Evolutionary conservation across 768 basidiomycete species (phyloP), one percentile per base, ranked within the genome.

Genomic region (Pisolithus sp.): DNA sequence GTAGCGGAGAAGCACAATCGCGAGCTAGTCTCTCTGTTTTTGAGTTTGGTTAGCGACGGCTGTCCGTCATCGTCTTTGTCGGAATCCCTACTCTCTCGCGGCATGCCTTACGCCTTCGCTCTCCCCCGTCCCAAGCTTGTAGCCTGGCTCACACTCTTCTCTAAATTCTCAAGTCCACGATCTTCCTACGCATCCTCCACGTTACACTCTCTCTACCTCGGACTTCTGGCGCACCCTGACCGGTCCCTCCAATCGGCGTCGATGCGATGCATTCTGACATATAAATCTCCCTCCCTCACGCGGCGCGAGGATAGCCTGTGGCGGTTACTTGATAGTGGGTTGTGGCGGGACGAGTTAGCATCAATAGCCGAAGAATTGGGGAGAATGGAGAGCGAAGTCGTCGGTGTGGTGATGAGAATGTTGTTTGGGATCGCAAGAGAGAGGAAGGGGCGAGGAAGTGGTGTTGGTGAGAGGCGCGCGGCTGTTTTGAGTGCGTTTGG

Each of bases 121-220:
- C 66, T 87, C 7, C 69, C 82, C 2, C 83, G 82, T 40, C 67
- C 74, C 26, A 86, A 83, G 62, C 78, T 96, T 9, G 70, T 70
- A 15, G 74, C 80, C 0, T 98, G 90, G 84, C 80, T 98, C 24
- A 79, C 79, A 18, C 76, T 98, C 10, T 90, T 97, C 67, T 78
- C 89, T 46, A 95, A 93, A 64, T 89, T 99, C 64, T 72, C 73
- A 59, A 98, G 97, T 62, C 95, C 94, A n/a, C 95, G 91, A 69
- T 89, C 92, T 0, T 72, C 94, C 2, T 78, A 83, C 62, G 75
- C 81, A 7, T 80, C 89, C 0, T 77, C 85, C 8, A 75, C 76
- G 0, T 74, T 98, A 5, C 79, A 77, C 39, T 47, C 72, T 2
- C 63, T 92, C 21, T 95, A 93, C 68, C 75, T 76, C 13, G 70